Conservation (phyloP, 345 rosid genomes). For the Eucalyptus sp. region DNA sequence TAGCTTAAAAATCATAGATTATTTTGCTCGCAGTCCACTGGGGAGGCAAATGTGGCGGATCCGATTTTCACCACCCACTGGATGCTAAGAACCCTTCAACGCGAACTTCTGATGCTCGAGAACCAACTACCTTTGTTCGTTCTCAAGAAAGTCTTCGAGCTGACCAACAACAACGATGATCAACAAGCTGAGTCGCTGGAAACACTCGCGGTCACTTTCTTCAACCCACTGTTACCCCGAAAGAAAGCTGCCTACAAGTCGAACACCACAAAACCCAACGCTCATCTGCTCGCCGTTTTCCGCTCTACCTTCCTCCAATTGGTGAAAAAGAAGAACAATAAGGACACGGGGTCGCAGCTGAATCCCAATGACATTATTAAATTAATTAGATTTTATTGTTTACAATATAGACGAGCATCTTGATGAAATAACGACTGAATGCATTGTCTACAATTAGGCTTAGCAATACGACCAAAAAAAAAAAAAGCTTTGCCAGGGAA, state of each 20-base stretch:
- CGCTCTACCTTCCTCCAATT: neutral
- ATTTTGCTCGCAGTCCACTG: neutral
- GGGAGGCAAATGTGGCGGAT: neutral
- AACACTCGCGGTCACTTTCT: neutral
- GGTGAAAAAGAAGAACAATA: neutral
- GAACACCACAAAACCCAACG: neutral
- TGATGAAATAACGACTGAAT: neutral
- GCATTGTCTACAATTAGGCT: neutral
- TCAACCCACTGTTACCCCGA: neutral
- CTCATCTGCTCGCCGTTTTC: neutral
- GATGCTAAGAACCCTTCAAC: conserved; percentile 1
- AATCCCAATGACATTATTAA: neutral
- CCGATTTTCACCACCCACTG: conserved; percentile 1
- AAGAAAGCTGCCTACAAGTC: neutral
- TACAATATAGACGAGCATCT: neutral
- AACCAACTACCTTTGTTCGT: conserved; percentile 3
- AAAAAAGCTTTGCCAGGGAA: neutral
- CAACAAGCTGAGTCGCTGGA: neutral
- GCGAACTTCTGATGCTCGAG: conserved; percentile 3
- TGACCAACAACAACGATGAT: neutral
- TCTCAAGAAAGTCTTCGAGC: neutral
- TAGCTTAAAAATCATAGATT: neutral
- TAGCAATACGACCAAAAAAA: too few relatives aligned
- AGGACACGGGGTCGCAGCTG: neutral
- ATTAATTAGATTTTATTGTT: neutral